Percentiles rank a stretch among this genome's conserved stretches.
Conservation (phyloP, 108 stramenopile species). For the Cyclotella baltica region DNA sequence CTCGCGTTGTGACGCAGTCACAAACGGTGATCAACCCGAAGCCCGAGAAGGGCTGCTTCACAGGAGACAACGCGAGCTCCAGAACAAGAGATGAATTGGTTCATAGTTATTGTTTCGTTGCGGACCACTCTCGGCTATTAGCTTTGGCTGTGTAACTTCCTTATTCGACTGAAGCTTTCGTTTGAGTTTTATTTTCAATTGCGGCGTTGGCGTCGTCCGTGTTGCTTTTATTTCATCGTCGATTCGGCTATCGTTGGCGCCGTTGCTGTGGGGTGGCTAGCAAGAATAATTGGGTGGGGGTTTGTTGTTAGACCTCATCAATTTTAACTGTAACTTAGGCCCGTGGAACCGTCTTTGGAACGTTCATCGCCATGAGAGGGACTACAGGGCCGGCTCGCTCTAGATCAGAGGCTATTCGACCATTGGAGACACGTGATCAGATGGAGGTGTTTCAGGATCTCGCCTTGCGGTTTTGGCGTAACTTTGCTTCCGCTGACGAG, state of each 20-base stretch:
- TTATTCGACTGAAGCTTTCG: slow-evolving; percentile 1
- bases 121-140: slow-evolving; percentile 14
- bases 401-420: too few relatives aligned
- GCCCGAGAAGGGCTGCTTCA: neutral
- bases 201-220: neutral
- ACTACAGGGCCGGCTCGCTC: too few relatives aligned
- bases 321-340: neutral
- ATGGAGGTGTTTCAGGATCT: too few relatives aligned
- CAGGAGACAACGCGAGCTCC: neutral
- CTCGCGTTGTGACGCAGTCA: neutral
- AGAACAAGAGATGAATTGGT: too few relatives aligned
- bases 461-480: neutral
- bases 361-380: neutral
- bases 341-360: neutral
- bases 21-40: neutral
- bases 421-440: too few relatives aligned
- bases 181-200: slow-evolving; percentile 12
- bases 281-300: slow-evolving; percentile 4
- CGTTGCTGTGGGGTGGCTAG: neutral
- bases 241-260: neutral
- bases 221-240: too few relatives aligned
- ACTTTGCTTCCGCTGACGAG: neutral
- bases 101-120: slow-evolving; percentile 2
- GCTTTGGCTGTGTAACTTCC: neutral
- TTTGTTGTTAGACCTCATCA: neutral